phyloP scores from a whole-genome alignment of 2,329 filamentous ascomycete species.

The Xylaria sp. region DNA sequence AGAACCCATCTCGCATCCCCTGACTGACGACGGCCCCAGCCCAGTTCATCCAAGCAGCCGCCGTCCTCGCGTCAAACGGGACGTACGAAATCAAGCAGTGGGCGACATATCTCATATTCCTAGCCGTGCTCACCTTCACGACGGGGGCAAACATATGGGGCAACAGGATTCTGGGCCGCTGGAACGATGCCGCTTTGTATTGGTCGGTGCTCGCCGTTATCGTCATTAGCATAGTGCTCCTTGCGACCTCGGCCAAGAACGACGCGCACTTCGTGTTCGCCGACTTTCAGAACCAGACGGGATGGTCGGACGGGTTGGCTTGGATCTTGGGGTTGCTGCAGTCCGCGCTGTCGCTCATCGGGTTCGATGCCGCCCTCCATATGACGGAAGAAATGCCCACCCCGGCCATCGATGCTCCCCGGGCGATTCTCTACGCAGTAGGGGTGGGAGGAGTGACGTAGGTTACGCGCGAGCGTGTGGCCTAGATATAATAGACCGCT shows the following conservation, averaged over 20 bases:
- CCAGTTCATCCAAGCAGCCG: conserved; percentile 51
- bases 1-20: not conserved
- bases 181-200: conserved; percentile 50
- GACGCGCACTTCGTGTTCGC: conserved; percentile 50
- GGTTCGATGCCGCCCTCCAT: conserved; percentile 53
- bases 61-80: conserved; percentile 47
- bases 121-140: conserved; percentile 46
- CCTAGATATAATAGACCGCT: no score
- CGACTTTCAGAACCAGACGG: conserved; percentile 51
- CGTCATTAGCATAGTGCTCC: conserved; percentile 50
- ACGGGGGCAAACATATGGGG: conserved; percentile 49
- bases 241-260: conserved; percentile 49
- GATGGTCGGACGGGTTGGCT: conserved; percentile 52
- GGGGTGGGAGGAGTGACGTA: conserved; percentile 50
- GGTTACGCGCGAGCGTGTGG: conserved; percentile 34
- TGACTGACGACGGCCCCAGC: conserved; percentile 35
- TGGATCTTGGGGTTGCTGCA: conserved; percentile 55
- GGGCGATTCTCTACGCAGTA: conserved; percentile 51
- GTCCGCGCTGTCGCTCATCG: conserved; percentile 45
- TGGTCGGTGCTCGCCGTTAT: conserved; percentile 51
- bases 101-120: conserved; percentile 51
- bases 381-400: conserved; percentile 54
- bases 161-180: conserved; percentile 47
- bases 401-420: conserved; percentile 47
- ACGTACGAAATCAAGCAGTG: conserved; percentile 45